These are phyloP conservation scores for Isoetes taiwanensis DNA, from an alignment of 75 land plant species.

Conservation along the genomic window DNA sequence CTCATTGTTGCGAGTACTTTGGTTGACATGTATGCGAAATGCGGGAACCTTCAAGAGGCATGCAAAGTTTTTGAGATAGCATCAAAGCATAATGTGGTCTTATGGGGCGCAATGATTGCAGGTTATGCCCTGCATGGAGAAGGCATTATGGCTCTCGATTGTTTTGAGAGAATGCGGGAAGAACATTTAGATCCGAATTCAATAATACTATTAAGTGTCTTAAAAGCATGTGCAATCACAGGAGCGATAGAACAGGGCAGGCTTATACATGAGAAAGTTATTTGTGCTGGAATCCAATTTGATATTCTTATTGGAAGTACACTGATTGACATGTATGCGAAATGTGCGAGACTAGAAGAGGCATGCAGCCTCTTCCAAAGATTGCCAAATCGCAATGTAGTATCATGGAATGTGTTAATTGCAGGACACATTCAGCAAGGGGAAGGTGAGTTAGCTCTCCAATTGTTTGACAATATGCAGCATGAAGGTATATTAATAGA, in stretches of 20 bases:
- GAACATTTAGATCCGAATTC: too few relatives aligned
- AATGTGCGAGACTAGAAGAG: slow-evolving; percentile 18
- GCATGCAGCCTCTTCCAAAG: slow-evolving; percentile 31
- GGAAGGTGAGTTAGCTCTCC: slow-evolving; percentile 23
- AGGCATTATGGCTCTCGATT: not conserved
- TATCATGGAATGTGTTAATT: slow-evolving; percentile 51
- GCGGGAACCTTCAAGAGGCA: too few relatives aligned
- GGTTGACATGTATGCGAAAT: too few relatives aligned
- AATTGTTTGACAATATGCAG: slow-evolving; percentile 30
- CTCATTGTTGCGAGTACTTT: too few relatives aligned
- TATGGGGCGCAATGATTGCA: slow-evolving; percentile 6
- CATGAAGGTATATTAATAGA: too few relatives aligned
- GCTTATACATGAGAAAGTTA: not conserved
- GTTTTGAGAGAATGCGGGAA: not conserved
- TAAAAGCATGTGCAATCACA: too few relatives aligned
- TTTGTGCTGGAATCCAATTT: not conserved
- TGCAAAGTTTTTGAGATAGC: too few relatives aligned
- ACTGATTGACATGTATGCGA: slow-evolving; percentile 18
- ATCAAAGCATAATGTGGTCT: not conserved
- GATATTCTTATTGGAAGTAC: too few relatives aligned
- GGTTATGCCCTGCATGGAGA: not conserved
- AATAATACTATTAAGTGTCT: too few relatives aligned
- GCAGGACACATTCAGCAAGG: slow-evolving; percentile 48
- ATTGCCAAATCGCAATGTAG: slow-evolving; percentile 29
- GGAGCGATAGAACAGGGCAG: too few relatives aligned